phyloP scores from a whole-genome alignment of 495 filamentous ascomycete species.

The Penicillium maclennaniae region DNA sequence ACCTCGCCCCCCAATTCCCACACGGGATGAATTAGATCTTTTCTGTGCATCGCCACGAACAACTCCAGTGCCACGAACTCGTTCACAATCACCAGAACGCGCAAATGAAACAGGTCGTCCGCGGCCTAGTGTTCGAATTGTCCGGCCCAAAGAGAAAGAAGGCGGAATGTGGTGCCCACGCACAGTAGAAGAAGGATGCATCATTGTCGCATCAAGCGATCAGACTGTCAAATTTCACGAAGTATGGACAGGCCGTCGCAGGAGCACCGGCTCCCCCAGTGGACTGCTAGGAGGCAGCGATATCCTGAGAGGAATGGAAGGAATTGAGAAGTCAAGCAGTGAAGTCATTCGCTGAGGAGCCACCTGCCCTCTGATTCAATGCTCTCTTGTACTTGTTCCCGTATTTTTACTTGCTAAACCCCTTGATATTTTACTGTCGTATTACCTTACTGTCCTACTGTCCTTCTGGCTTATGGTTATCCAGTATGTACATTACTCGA shows the following conservation, averaged over 20 bases:
- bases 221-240: constrained; percentile 96
- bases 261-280: constrained; percentile 49
- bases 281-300: constrained; percentile 81
- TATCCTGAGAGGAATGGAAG: constrained; percentile 82
- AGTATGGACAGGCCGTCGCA: constrained; percentile 71
- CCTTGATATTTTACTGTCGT: too few species aligned
- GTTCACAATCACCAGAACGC: not conserved
- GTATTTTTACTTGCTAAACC: constrained; percentile 6
- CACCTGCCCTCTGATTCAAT: not conserved
- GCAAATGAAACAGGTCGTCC: not conserved
- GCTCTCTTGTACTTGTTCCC: constrained; percentile 6
- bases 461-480: too few species aligned
- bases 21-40: constrained; percentile 9
- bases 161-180: constrained; percentile 52
- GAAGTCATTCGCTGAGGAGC: constrained; percentile 37
- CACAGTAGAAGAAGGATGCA: constrained; percentile 79
- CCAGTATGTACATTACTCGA: not conserved
- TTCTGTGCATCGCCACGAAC: constrained; percentile 1
- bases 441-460: too few species aligned
- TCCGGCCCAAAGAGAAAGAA: constrained; percentile 42
- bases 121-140: constrained; percentile 6
- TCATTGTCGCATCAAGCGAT: constrained; percentile 91
- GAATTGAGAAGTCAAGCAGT: constrained; percentile 70
- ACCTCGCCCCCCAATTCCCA: constrained; percentile 15
- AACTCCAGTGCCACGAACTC: not conserved